Evolutionary conservation across 2,329 filamentous ascomycete species (phyloP).

Genomic region (Aspergillus pseudoterreus): DNA sequence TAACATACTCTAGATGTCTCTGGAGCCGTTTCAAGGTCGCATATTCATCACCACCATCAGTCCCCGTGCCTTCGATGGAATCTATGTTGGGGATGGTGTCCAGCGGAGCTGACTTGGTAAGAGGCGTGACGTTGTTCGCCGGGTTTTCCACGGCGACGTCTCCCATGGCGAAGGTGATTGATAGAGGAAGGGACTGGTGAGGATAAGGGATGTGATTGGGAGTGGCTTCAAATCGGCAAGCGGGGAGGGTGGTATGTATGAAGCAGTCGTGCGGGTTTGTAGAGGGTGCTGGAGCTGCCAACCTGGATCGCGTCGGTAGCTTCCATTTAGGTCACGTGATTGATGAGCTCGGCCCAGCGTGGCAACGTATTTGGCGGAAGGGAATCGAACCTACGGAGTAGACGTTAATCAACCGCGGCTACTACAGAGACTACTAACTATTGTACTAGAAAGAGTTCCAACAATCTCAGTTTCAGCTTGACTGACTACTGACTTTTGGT

Average conservation of each 20-base stretch:
- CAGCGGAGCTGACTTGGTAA: slow-evolving; percentile 75
- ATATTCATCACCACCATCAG: slow-evolving; percentile 87
- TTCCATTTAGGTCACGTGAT: slow-evolving; percentile 4
- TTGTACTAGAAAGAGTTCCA: no score
- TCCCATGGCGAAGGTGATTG: slow-evolving; percentile 59
- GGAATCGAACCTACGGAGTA: background rate
- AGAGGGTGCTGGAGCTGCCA: slow-evolving; percentile 5
- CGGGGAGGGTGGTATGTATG: background rate
- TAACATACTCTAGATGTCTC: slow-evolving; percentile 80
- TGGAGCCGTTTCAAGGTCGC: slow-evolving; percentile 94
- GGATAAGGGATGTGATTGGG: background rate
- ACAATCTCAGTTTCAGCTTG: no score
- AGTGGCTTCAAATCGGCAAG: background rate
- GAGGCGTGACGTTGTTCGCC: slow-evolving; percentile 67
- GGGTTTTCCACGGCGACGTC: slow-evolving; percentile 83
- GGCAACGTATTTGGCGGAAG: slow-evolving; percentile 1
- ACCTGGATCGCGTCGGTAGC: slow-evolving; percentile 5
- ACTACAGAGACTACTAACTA: background rate
- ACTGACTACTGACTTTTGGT: no score
- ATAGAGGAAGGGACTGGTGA: background rate
- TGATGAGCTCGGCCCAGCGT: background rate
- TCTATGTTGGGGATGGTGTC: slow-evolving; percentile 84
- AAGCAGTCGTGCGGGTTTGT: background rate
- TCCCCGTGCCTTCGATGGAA: slow-evolving; percentile 76
- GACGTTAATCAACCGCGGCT: background rate